phyloP scores from a whole-genome alignment of 495 filamentous ascomycete genomes.

The Talaromyces proteolyticus region DNA sequence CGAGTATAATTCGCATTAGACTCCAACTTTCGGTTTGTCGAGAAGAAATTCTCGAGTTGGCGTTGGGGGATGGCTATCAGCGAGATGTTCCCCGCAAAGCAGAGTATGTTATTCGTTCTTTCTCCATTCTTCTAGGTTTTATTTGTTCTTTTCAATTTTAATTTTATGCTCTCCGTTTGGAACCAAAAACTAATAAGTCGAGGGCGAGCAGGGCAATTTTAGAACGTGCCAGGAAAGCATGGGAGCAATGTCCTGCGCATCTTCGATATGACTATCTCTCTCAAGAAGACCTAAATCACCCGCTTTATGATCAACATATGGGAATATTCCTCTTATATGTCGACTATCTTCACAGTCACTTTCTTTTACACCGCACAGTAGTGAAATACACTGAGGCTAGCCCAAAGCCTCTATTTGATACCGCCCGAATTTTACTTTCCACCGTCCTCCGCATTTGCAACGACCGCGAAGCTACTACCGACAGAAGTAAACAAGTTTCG shows the following conservation, averaged over 20 bases:
- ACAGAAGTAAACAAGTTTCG: conserved; percentile 46
- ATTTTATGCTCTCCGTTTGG: too few species aligned
- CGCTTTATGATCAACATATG: conserved; percentile 15
- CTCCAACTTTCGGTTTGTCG: conserved; percentile 40
- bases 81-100: conserved; percentile 38
- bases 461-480: conserved; percentile 38
- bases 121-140: not conserved
- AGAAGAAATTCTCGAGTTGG: conserved; percentile 56
- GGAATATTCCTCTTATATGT: conserved; percentile 35
- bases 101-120: conserved; percentile 24
- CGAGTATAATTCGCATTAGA: conserved; percentile 42
- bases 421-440: conserved; percentile 46
- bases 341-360: conserved; percentile 50
- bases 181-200: not conserved
- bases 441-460: conserved; percentile 40
- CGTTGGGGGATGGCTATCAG: conserved; percentile 36
- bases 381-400: conserved; percentile 45
- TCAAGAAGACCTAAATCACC: conserved; percentile 20
- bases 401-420: conserved; percentile 43
- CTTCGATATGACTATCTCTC: conserved; percentile 29
- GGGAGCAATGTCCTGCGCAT: conserved; percentile 23
- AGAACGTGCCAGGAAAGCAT: conserved; percentile 23
- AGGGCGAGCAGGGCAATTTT: conserved; percentile 31
- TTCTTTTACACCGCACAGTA: conserved; percentile 52
- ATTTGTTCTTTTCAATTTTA: too few species aligned